A percentile compares a stretch with the other conserved stretches of the same genome.
phyloP scores from a whole-genome alignment of 1,139 yeast genomes.

The Yamadazyma oceani region DNA sequence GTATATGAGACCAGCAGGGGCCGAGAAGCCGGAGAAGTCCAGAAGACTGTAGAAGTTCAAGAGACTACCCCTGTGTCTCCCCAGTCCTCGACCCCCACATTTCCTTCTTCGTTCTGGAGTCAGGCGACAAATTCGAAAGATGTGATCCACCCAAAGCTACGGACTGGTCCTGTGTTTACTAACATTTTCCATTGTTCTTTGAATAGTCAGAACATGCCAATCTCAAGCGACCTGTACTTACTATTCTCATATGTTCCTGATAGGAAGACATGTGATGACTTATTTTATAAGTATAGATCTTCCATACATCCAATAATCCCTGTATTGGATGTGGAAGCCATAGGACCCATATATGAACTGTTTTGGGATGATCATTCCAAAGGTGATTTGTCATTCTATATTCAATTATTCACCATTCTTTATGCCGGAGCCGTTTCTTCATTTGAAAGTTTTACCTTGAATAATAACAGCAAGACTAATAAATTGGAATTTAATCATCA shows the following conservation, averaged over 20 bases:
- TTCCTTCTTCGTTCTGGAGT: too few relatives aligned
- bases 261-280: slow-evolving; percentile 6
- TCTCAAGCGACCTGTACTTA: slow-evolving; percentile 3
- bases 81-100: too few relatives aligned
- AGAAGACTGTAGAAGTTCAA: too few relatives aligned
- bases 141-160: background rate
- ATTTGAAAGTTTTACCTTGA: slow-evolving; percentile 8
- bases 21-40: too few relatives aligned
- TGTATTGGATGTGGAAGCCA: slow-evolving; percentile 8
- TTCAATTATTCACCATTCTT: slow-evolving; percentile 9
- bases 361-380: slow-evolving; percentile 8
- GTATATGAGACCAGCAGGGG: too few relatives aligned
- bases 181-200: slow-evolving; percentile 6
- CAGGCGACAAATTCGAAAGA: background rate
- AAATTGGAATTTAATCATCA: background rate
- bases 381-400: slow-evolving; percentile 7
- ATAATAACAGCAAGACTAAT: background rate
- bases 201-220: background rate
- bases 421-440: slow-evolving; percentile 12
- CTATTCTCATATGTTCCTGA: slow-evolving; percentile 9
- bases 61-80: too few relatives aligned
- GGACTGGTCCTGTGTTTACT: slow-evolving; percentile 4
- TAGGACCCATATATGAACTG: slow-evolving; percentile 9
- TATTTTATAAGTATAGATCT: slow-evolving; percentile 7
- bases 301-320: slow-evolving; percentile 13